Conservation (phyloP, 345 rosid genomes). For the Citrus trifoliata region DNA sequence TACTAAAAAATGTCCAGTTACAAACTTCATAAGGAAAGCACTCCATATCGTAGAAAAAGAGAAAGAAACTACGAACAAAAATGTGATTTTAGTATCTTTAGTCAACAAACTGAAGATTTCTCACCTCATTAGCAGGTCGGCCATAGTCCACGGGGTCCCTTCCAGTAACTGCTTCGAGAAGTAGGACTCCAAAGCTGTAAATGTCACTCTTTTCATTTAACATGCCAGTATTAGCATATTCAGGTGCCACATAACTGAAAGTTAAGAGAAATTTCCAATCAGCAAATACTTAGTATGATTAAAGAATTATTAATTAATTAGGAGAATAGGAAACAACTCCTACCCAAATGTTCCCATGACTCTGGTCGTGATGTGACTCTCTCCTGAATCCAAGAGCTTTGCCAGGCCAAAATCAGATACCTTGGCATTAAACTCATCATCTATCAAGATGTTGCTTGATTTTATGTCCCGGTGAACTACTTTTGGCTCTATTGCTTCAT, state of each 20-base stretch:
- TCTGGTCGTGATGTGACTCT: constrained; percentile 92
- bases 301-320: constrained; percentile 6
- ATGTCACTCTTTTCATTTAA: constrained; percentile 94
- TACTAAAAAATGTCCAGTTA: background rate
- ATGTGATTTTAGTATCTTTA: background rate
- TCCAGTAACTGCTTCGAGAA: constrained; percentile 92
- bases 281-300: constrained; percentile 8
- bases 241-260: constrained; percentile 94
- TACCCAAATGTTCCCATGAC: constrained; percentile 99
- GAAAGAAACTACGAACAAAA: background rate
- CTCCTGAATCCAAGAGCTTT: constrained; percentile 83
- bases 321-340: constrained; percentile 13
- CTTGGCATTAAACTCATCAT: constrained; percentile 77
- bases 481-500: constrained; percentile 98
- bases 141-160: constrained; percentile 94
- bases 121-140: constrained; percentile 86
- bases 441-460: constrained; percentile 93
- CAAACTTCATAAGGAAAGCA: background rate
- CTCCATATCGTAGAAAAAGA: background rate
- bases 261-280: constrained; percentile 7
- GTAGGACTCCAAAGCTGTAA: constrained; percentile 92
- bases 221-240: constrained; percentile 91
- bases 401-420: constrained; percentile 99
- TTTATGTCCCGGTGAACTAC: constrained; percentile 95
- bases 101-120: background rate